Conservation (phyloP, 192 early-diverging fungal species). For the Rhizophagus sp. region DNA sequence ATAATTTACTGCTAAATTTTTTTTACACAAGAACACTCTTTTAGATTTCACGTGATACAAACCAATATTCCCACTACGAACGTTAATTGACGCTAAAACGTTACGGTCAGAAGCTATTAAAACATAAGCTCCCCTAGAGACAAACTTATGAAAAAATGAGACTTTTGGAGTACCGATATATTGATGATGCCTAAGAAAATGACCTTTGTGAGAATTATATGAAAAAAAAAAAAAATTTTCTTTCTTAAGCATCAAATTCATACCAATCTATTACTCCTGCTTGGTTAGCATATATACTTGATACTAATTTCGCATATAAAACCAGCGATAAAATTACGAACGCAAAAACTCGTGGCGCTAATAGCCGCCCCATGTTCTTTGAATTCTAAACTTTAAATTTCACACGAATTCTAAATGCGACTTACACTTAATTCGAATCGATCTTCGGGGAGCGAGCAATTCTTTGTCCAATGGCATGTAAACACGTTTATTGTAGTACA, state of each 20-base stretch:
- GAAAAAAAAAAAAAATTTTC: background rate
- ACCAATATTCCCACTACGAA: constrained; percentile 70
- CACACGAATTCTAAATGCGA: too few relatives aligned
- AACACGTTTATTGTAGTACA: too few relatives aligned
- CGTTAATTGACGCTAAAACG: constrained; percentile 69
- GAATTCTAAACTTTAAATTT: too few relatives aligned
- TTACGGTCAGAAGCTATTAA: constrained; percentile 71
- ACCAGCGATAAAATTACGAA: background rate
- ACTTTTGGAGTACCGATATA: constrained; percentile 52
- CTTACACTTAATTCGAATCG: too few relatives aligned
- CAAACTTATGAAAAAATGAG: constrained; percentile 33
- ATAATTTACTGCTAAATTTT: background rate
- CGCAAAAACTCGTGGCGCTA: background rate
- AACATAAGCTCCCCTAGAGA: constrained; percentile 40
- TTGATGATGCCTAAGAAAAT: constrained; percentile 50
- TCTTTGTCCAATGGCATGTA: too few relatives aligned
- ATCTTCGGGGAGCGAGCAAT: too few relatives aligned
- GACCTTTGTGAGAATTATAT: background rate
- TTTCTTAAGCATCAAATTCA: background rate
- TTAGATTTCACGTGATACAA: background rate
- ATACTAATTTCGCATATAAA: background rate
- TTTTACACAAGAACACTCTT: background rate
- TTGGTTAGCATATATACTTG: constrained; percentile 42
- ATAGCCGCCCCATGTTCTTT: too few relatives aligned
- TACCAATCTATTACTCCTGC: constrained; percentile 56